These are phyloP conservation scores for Prototheca cutis DNA, from an alignment of 163 green algal genomes.

Conservation along the genomic window DNA sequence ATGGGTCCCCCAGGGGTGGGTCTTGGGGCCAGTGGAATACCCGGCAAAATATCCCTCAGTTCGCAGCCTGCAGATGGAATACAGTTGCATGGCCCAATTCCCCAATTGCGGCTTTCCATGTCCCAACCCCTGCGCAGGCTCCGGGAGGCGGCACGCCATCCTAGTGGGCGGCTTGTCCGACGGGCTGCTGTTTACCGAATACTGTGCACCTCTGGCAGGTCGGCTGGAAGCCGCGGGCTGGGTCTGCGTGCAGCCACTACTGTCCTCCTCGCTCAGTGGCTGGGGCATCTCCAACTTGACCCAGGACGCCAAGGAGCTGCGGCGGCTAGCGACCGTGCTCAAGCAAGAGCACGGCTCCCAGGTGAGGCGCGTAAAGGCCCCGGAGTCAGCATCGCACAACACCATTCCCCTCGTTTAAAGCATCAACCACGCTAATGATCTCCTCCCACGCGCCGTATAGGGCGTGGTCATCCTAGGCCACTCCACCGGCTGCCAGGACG, in stretches of 20 bases:
- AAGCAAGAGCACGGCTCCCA: constrained; percentile 16
- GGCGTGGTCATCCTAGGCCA: constrained; percentile 59
- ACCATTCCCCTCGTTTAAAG: no score
- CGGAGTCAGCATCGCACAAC: no score
- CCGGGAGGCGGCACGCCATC: constrained; percentile 21
- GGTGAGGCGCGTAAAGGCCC: constrained; percentile 6
- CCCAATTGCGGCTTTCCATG: no score
- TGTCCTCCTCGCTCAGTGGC: constrained; percentile 48
- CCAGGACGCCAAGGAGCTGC: constrained; percentile 57
- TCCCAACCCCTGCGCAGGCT: background rate
- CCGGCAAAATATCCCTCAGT: no score
- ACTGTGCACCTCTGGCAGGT: constrained; percentile 27
- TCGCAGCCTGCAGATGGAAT: no score
- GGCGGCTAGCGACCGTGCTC: constrained; percentile 33
- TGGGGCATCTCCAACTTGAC: constrained; percentile 52
- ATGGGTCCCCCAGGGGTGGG: no score
- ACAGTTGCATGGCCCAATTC: no score
- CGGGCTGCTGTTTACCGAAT: constrained; percentile 50
- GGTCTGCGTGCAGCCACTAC: constrained; percentile 50
- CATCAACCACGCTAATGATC: no score
- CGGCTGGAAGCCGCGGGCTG: constrained; percentile 20
- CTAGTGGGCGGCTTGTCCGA: constrained; percentile 54
- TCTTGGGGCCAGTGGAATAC: no score
- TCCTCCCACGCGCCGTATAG: no score
- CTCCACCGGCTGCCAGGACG: constrained; percentile 69